phyloP scores from a whole-genome alignment of 2,329 filamentous ascomycete species.

The Aureobasidium sp. region DNA sequence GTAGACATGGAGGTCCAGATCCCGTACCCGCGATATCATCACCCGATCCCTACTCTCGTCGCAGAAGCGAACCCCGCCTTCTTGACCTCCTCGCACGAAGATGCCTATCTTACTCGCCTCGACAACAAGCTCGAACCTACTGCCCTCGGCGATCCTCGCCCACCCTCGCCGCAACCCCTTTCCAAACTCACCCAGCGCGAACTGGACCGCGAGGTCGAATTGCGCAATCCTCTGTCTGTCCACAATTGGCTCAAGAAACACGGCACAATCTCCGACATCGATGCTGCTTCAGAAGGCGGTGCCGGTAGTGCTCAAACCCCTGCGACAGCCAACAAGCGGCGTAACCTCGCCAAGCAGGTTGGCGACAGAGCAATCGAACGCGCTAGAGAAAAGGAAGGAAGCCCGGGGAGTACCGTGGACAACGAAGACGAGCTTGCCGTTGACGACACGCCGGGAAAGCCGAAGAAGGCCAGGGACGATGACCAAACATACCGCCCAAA shows the following conservation, averaged over 20 bases:
- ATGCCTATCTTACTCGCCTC: slow-evolving; percentile 61
- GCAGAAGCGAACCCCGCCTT: slow-evolving; percentile 54
- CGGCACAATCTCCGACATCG: slow-evolving; percentile 13
- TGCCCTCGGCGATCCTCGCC: slow-evolving; percentile 23
- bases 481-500: slow-evolving; percentile 41
- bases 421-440: slow-evolving; percentile 29
- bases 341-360: slow-evolving; percentile 28
- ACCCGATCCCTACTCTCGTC: slow-evolving; percentile 35
- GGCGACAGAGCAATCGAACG: slow-evolving; percentile 27
- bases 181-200: slow-evolving; percentile 35
- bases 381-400: slow-evolving; percentile 24
- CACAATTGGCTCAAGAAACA: slow-evolving; percentile 72
- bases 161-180: slow-evolving; percentile 37
- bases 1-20: slow-evolving; percentile 32
- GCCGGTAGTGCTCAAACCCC: slow-evolving; percentile 66
- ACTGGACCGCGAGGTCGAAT: slow-evolving; percentile 40
- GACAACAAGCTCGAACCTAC: slow-evolving; percentile 46
- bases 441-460: slow-evolving; percentile 28
- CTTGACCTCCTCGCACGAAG: slow-evolving; percentile 60
- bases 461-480: slow-evolving; percentile 28
- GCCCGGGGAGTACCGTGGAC: slow-evolving; percentile 26
- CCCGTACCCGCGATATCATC: slow-evolving; percentile 26
- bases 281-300: slow-evolving; percentile 38
- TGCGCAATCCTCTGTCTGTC: slow-evolving; percentile 79
- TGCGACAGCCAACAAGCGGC: slow-evolving; percentile 53